These are phyloP conservation scores for Stramenopiles sp. DNA, from an alignment of 352 stramenopile species.

Conservation along the genomic window DNA sequence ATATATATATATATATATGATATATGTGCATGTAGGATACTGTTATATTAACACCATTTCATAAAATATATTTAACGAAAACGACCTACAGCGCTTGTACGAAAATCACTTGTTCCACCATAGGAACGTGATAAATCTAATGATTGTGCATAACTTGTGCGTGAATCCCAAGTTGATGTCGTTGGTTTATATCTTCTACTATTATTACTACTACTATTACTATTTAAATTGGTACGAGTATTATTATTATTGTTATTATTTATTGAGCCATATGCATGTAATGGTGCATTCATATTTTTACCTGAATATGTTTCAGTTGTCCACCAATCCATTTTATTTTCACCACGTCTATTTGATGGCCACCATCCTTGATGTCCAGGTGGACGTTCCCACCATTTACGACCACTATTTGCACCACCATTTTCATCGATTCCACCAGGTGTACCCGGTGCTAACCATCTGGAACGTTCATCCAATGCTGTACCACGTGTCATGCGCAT, in stretches of 20 bases:
- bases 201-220: too few species aligned
- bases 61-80: not conserved
- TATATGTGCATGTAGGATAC: too few species aligned
- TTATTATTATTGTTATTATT: too few species aligned
- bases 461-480: not conserved
- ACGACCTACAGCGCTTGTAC: not conserved
- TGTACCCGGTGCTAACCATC: not conserved
- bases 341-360: not conserved
- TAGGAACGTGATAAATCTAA: not conserved
- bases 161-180: not conserved
- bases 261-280: not conserved
- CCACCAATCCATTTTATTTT: not conserved
- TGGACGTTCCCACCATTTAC: not conserved
- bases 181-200: not conserved
- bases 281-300: not conserved
- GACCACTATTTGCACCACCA: not conserved
- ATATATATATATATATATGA: too few species aligned
- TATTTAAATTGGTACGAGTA: too few species aligned
- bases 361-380: not conserved
- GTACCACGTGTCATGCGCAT: not conserved
- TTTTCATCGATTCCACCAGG: not conserved
- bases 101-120: not conserved
- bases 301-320: not conserved
- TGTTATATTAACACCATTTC: too few species aligned
- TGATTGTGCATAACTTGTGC: not conserved